Base-by-base conservation (phyloP, 1,139 yeast species). In the Yamadazyma songkhlaensis region DNA sequence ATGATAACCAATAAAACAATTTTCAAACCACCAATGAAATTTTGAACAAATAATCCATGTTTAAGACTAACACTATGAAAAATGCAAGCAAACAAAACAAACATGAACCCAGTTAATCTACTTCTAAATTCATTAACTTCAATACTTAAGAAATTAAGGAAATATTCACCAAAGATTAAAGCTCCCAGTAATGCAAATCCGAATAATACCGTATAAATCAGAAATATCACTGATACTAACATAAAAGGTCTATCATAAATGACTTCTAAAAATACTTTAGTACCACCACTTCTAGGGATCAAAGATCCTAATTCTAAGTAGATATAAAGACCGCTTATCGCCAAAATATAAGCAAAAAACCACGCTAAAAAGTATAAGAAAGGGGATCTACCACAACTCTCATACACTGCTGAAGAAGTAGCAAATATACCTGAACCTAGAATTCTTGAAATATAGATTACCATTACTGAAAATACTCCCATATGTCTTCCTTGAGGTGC, bases 351-450 rank as follows among this genome's bases (percentile, higher is more conserved):
- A 2, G 88, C 81, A 9, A 79, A 47, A 3, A 68, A 29, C 92
- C 92, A 84, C 1, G 84, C 74, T 0, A 65, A 43, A 34, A 81
- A 73, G 54, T 81, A 84, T 31, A 80, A 52, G 23, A 70, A 60
- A 1, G 81, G 77, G 3, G 84, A 80, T 21, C 86, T 79, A 14
- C 89, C 90, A 49, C 81, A 77, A 48, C 81, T 84, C 31, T 72
- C 73, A 50, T 75, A 81, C 26, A 84, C 77, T 17, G 81, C 77
- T 12, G 85, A 74, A 0, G 90, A 82, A 1, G 82, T 77, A 11
- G 88, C 82, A 60, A 84, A 81, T 12, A 84, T 83, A 0, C 92
- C 92, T 1, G 88, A 79, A 0, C 92, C 92, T n/a, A 84, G 66
- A 31, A 84, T 83, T 42, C 89, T 62, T 17, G 86, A 78, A 3